Evolutionary conservation across 495 filamentous ascomycete genomes (phyloP).

Genomic region (Penicillium macrosclerotiorum): DNA sequence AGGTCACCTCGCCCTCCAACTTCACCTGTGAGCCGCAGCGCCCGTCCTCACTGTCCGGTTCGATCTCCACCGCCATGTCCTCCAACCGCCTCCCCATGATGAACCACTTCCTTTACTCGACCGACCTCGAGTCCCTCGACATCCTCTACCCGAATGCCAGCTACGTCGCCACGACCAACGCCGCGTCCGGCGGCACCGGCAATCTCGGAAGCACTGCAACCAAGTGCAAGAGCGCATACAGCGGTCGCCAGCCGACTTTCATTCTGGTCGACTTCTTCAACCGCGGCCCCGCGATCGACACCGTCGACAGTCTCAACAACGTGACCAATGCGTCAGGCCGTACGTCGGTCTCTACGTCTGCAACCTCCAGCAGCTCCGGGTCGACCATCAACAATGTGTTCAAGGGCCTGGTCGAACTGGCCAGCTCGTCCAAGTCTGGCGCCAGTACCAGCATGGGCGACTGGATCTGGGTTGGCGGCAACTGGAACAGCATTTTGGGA

Average conservation of each 20-base stretch:
- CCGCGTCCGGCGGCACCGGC: slow-evolving; percentile 47
- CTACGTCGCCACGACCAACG: slow-evolving; percentile 60
- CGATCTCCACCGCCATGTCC: slow-evolving; percentile 43
- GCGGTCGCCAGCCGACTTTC: slow-evolving; percentile 56
- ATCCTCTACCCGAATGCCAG: slow-evolving; percentile 60
- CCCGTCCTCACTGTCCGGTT: slow-evolving; percentile 43
- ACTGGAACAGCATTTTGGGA: slow-evolving; percentile 42
- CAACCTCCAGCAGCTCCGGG: slow-evolving; percentile 26
- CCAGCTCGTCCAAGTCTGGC: slow-evolving; percentile 35
- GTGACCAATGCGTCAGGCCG: slow-evolving; percentile 49
- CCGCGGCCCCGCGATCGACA: slow-evolving; percentile 57
- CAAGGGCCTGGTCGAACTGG: slow-evolving; percentile 39
- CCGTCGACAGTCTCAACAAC: slow-evolving; percentile 64
- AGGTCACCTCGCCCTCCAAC: slow-evolving; percentile 59
- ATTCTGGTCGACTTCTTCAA: slow-evolving; percentile 76
- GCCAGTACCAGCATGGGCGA: slow-evolving; percentile 40
- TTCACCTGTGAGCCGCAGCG: slow-evolving; percentile 67
- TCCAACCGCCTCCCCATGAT: slow-evolving; percentile 56
- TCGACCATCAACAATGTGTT: slow-evolving; percentile 39
- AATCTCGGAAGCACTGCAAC: slow-evolving; percentile 59
- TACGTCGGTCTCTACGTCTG: slow-evolving; percentile 27
- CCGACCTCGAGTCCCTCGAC: slow-evolving; percentile 35
- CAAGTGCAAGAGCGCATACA: slow-evolving; percentile 53
- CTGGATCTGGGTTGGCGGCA: slow-evolving; percentile 49
- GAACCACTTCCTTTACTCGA: slow-evolving; percentile 70